Evolutionary conservation across 1,139 yeast genomes (phyloP), one percentile per base, ranked within the genome.

Genomic region (Spencermartinsiella ligniputridi): DNA sequence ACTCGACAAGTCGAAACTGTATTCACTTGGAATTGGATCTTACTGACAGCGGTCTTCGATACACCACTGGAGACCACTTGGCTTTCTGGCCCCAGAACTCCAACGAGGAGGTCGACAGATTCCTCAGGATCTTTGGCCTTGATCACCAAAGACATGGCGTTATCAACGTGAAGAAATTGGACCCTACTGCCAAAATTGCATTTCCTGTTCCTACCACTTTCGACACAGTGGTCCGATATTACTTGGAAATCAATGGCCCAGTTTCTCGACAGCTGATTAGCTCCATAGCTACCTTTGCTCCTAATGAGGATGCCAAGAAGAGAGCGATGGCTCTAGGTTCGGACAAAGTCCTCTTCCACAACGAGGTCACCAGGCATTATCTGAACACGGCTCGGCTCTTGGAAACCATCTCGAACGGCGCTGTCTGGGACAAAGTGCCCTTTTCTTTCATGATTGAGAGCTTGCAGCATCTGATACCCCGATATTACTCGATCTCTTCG

Each of bases 401-500:
- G 53, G 67, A 74, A 44, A 52, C 65, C 30, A 64, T 90, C 45
- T 85, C 96, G 19, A 58, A 70, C 13, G 89, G 86, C 41, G 61
- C 54, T 32, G 66, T 79, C 25, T 90, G 97, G 97, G 54, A 64
- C 18, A 63, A 69, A 12, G 87, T 92, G 41, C 97, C 98, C 30
- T 85, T 90, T 70, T 82, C 81, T 47, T 87, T 89, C 61, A 68
- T 92, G 42, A 73, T 90, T 56, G 98, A 92, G 69, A 76, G 83
- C 35, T 67, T 92, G 50, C 79, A 89, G 43, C 88, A 81, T 58
- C 71, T 92, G 57, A 94, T 85, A 63, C 96, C 97, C 38, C 90
- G 98, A 67, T 92, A 89, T 69, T 92, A 92, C 67, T 92, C 98
- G 18, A 92, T 92, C 56, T 90, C 97, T 3, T 90, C 97, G 1